These are phyloP conservation scores for Elsinoe fawcettii DNA, from an alignment of 2,329 filamentous ascomycete genomes.

Conservation along the genomic window DNA sequence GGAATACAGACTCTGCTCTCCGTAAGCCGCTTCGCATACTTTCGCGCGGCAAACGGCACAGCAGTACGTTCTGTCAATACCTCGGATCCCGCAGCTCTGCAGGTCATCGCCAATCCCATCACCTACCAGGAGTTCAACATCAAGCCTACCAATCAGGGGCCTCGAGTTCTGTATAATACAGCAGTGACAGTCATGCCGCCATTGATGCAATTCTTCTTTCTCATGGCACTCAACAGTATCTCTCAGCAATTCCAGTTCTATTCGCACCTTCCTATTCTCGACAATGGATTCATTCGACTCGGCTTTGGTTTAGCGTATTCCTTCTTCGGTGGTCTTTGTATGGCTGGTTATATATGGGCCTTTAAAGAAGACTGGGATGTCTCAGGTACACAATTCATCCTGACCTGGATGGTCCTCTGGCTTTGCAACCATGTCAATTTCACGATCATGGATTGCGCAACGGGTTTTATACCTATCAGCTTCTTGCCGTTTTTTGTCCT, in stretches of 20 bases:
- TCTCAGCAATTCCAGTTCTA: conserved; percentile 34
- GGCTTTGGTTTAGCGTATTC: conserved; percentile 33
- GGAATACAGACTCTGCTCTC: conserved; percentile 30
- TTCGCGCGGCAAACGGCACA: conserved; percentile 27
- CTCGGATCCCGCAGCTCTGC: conserved; percentile 28
- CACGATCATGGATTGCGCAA: conserved; percentile 38
- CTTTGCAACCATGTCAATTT: conserved; percentile 40
- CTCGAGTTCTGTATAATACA: conserved; percentile 40
- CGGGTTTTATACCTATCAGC: conserved; percentile 33
- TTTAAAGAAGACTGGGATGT: conserved; percentile 37
- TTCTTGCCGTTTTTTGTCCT: conserved; percentile 41
- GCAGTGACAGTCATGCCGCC: conserved; percentile 39
- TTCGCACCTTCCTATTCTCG: conserved; percentile 24
- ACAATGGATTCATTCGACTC: conserved; percentile 31
- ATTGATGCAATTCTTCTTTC: conserved; percentile 43
- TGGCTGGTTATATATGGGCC: conserved; percentile 38
- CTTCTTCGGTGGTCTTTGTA: conserved; percentile 35
- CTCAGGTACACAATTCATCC: conserved; percentile 33
- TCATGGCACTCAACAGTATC: conserved; percentile 41
- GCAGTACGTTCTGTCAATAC: conserved; percentile 23
- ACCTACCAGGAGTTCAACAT: conserved; percentile 31
- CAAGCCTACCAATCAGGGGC: conserved; percentile 36
- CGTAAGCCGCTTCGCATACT: conserved; percentile 31
- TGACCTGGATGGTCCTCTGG: conserved; percentile 40
- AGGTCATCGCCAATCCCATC: conserved; percentile 35